Conservation (phyloP, 345 rosid species). For the Ceriops decandra region DNA sequence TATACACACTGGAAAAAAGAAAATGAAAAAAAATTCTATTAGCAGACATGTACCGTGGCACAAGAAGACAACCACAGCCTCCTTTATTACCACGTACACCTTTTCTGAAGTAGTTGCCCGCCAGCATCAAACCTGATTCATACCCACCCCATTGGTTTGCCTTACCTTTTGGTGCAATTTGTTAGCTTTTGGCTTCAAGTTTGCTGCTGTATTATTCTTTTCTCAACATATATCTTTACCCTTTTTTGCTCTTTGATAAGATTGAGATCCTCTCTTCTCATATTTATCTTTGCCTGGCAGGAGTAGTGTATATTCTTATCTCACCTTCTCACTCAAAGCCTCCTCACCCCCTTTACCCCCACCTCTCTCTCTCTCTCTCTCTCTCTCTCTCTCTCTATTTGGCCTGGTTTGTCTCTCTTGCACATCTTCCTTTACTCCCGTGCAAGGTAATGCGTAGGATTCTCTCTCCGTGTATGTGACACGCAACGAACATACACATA, state of each 20-base stretch:
- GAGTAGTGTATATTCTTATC: constrained; percentile 27
- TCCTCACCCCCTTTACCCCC: background rate
- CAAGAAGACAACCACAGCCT: too few relatives aligned
- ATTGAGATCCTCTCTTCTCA: too few relatives aligned
- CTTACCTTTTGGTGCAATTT: background rate
- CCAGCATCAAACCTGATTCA: constrained; percentile 15
- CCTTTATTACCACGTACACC: too few relatives aligned
- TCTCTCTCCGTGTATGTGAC: constrained; percentile 3
- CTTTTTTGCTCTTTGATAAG: background rate
- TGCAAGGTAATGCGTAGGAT: constrained; percentile 35
- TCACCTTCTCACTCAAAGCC: constrained; percentile 35
- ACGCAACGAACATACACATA: background rate
- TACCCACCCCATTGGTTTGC: constrained; percentile 16
- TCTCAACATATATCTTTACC: background rate
- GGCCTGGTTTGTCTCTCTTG: constrained; percentile 1
- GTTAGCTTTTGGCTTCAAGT: constrained; percentile 6
- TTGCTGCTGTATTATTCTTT: background rate
- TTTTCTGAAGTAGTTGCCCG: background rate
- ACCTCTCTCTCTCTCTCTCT: background rate
- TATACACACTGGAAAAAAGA: too few relatives aligned
- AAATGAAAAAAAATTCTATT: too few relatives aligned
- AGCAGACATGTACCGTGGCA: too few relatives aligned
- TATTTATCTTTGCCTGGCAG: background rate
- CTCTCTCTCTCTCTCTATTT: background rate
- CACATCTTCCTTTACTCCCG: constrained; percentile 32